These are phyloP conservation scores for Earliella scabrosa DNA, from an alignment of 1,284 basidiomycete genomes.

Conservation along the genomic window DNA sequence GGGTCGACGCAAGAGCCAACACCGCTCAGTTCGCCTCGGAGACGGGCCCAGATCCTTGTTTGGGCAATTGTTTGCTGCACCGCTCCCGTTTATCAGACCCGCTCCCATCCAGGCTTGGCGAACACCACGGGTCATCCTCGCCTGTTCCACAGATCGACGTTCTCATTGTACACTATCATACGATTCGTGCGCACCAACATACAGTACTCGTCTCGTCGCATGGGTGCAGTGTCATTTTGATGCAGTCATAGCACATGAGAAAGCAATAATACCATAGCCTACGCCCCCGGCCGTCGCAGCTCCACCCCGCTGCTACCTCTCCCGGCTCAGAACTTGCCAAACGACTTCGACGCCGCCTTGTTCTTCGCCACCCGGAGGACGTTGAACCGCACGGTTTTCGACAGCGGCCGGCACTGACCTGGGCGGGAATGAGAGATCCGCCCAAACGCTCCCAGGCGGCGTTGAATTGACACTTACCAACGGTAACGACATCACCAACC, in stretches of 20 bases:
- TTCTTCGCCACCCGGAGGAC: constrained; percentile 91
- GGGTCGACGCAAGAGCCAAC: constrained; percentile 20
- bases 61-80: constrained; percentile 27
- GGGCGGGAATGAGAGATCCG: neutral
- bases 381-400: constrained; percentile 99
- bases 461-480: constrained; percentile 74
- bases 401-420: constrained; percentile 98
- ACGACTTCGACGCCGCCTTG: constrained; percentile 88
- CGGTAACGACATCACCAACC: constrained; percentile 91
- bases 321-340: constrained; percentile 86
- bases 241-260: constrained; percentile 41
- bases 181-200: constrained; percentile 15
- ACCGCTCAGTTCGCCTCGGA: constrained; percentile 4
- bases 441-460: neutral
- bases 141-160: neutral
- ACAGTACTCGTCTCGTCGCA: constrained; percentile 20
- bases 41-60: constrained; percentile 25
- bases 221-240: constrained; percentile 37
- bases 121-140: neutral
- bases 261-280: constrained; percentile 39
- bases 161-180: constrained; percentile 10
- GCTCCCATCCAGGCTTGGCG: neutral
- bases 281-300: constrained; percentile 32
- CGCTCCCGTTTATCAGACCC: constrained; percentile 9
- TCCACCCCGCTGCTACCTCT: constrained; percentile 10